These are phyloP conservation scores for Schizothecium vesticola DNA, from an alignment of 495 filamentous ascomycete species.

Conservation along the genomic window DNA sequence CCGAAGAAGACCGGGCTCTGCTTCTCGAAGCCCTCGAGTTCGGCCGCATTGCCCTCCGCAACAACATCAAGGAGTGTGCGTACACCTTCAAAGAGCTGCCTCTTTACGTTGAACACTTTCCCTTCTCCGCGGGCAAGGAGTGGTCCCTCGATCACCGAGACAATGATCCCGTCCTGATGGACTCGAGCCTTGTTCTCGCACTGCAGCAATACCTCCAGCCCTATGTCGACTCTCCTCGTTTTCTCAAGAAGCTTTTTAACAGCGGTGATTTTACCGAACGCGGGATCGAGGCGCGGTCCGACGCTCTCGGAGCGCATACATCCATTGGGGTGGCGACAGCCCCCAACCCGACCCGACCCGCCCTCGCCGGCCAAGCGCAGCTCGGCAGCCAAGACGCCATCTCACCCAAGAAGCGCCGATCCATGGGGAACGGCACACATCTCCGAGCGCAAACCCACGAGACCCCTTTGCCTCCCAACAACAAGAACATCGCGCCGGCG, in stretches of 20 bases:
- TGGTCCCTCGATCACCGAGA: constrained; percentile 58
- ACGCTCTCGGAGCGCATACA: background rate
- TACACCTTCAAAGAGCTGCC: constrained; percentile 72
- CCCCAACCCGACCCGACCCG: background rate
- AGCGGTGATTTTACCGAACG: constrained; percentile 32
- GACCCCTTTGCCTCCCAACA: background rate
- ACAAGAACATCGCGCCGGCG: constrained; percentile 35
- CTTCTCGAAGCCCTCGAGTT: constrained; percentile 58
- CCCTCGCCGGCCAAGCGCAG: constrained; percentile 37
- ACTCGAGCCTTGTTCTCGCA: constrained; percentile 32
- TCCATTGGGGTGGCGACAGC: background rate
- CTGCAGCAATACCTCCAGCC: constrained; percentile 38
- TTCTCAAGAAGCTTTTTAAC: constrained; percentile 32
- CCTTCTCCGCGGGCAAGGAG: constrained; percentile 45
- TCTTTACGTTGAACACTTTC: constrained; percentile 58
- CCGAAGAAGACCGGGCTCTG: constrained; percentile 51
- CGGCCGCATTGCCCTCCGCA: constrained; percentile 54
- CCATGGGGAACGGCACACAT: constrained; percentile 16
- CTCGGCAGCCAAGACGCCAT: constrained; percentile 28
- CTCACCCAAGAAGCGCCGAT: constrained; percentile 21
- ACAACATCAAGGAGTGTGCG: constrained; percentile 58
- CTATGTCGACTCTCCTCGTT: constrained; percentile 31
- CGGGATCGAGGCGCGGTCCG: constrained; percentile 17
- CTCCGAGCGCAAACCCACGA: background rate
- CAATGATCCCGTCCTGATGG: constrained; percentile 35